Evolutionary conservation across 495 filamentous ascomycete species (phyloP).

Genomic region (Podospora comata): DNA sequence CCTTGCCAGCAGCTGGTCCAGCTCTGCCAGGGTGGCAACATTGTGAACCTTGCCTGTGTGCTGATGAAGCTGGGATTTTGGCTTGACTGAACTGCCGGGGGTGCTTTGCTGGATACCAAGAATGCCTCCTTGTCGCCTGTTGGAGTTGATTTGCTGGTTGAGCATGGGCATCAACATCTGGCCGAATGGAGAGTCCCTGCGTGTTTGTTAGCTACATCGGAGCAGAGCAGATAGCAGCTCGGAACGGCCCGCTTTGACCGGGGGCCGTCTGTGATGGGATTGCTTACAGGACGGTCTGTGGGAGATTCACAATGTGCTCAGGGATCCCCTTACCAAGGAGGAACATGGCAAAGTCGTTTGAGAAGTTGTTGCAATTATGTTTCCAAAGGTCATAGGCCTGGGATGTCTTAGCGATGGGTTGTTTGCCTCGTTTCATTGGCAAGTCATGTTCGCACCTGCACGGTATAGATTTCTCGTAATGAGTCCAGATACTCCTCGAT

Average conservation of each 20-base stretch:
- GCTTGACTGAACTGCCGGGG: constrained; percentile 32
- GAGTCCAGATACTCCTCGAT: constrained; percentile 88
- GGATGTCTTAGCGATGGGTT: constrained; percentile 11
- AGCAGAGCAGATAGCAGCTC: too few relatives aligned
- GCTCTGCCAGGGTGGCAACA: constrained; percentile 46
- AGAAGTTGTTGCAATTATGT: constrained; percentile 99
- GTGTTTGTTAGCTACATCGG: constrained; percentile 8
- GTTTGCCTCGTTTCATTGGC: constrained; percentile 1
- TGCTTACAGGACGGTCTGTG: constrained; percentile 66
- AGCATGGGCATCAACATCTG: constrained; percentile 85
- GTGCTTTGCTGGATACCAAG: constrained; percentile 46
- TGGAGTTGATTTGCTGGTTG: constrained; percentile 65
- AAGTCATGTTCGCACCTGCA: constrained; percentile 54
- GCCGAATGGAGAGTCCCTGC: constrained; percentile 75
- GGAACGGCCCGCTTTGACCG: constrained; percentile 5
- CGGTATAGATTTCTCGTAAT: constrained; percentile 74
- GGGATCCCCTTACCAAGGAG: constrained; percentile 88
- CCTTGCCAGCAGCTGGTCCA: constrained; percentile 57
- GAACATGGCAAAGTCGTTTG: constrained; percentile 89
- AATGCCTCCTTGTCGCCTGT: constrained; percentile 53
- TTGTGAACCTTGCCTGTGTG: constrained; percentile 35
- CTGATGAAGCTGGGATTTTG: constrained; percentile 33
- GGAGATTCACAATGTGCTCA: constrained; percentile 81
- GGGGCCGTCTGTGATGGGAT: neutral
- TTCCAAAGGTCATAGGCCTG: constrained; percentile 75